These are phyloP conservation scores for Colletotrichum coccodes DNA, from an alignment of 2,329 filamentous ascomycete genomes.

Conservation along the genomic window DNA sequence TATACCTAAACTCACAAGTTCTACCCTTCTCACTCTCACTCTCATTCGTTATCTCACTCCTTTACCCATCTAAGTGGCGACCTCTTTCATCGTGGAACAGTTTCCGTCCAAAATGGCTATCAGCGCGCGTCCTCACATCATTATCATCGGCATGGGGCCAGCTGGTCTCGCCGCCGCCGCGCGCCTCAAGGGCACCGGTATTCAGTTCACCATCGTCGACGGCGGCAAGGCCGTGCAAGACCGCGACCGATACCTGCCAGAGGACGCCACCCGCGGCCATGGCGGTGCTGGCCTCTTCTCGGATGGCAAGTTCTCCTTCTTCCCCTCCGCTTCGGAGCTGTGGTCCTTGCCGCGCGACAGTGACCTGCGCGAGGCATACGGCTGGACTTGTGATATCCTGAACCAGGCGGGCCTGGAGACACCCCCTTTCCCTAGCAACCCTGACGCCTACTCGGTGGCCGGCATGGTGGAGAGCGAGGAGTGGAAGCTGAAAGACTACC, in stretches of 20 bases:
- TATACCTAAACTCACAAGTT: background rate
- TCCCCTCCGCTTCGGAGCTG: background rate
- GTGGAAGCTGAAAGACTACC: background rate
- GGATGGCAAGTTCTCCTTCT: background rate
- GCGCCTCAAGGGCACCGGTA: slow-evolving; percentile 34
- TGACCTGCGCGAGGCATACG: background rate
- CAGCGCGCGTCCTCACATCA: slow-evolving; percentile 36
- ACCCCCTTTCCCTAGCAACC: background rate
- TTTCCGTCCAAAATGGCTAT: background rate
- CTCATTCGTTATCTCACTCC: background rate
- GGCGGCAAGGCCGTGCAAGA: background rate
- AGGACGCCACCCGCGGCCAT: background rate
- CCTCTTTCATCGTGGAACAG: background rate
- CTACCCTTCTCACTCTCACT: background rate
- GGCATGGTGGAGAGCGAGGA: background rate
- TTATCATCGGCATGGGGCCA: slow-evolving; percentile 43
- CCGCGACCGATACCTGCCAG: background rate
- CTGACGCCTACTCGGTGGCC: background rate
- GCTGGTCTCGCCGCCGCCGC: slow-evolving; percentile 44
- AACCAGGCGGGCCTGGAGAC: background rate
- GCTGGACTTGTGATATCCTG: background rate
- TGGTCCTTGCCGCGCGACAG: background rate
- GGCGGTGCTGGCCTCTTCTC: background rate
- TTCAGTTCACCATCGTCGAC: background rate
- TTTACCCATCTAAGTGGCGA: background rate